Conservation (phyloP, 2,329 filamentous ascomycete species). For the Podosphaera xanthii region DNA sequence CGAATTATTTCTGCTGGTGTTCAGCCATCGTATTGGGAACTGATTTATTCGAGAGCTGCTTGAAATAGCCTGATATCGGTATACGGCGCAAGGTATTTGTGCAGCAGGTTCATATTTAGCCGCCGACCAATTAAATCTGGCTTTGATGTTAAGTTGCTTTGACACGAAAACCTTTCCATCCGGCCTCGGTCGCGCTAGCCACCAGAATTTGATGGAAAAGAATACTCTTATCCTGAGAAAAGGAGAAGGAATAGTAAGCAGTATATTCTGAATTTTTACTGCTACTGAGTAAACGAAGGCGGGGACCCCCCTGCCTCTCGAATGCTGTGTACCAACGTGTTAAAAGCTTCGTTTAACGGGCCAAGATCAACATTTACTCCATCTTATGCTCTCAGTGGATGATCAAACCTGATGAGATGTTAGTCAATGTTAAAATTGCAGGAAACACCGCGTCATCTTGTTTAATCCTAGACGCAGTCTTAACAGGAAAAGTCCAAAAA, state of each 20-base stretch:
- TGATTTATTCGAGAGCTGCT: background rate
- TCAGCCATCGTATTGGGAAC: too few relatives aligned
- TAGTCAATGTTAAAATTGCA: background rate
- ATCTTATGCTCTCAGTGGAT: background rate
- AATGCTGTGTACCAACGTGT: background rate
- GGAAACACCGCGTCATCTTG: background rate
- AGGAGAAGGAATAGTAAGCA: background rate
- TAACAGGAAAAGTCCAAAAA: too few relatives aligned
- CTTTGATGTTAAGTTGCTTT: background rate
- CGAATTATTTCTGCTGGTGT: background rate
- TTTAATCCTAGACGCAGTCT: background rate
- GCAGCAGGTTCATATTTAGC: background rate
- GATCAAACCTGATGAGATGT: background rate
- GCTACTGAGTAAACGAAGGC: background rate
- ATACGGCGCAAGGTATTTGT: background rate
- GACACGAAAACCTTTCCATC: background rate
- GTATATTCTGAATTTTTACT: background rate
- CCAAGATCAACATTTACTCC: background rate
- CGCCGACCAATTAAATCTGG: background rate
- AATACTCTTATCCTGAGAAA: background rate
- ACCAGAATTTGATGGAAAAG: too few relatives aligned
- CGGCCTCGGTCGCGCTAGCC: background rate
- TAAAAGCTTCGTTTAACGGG: background rate
- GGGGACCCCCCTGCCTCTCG: background rate
- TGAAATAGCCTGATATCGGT: background rate